phyloP scores from a whole-genome alignment of 2,329 filamentous ascomycete species.

The Talaromyces pinophilus region DNA sequence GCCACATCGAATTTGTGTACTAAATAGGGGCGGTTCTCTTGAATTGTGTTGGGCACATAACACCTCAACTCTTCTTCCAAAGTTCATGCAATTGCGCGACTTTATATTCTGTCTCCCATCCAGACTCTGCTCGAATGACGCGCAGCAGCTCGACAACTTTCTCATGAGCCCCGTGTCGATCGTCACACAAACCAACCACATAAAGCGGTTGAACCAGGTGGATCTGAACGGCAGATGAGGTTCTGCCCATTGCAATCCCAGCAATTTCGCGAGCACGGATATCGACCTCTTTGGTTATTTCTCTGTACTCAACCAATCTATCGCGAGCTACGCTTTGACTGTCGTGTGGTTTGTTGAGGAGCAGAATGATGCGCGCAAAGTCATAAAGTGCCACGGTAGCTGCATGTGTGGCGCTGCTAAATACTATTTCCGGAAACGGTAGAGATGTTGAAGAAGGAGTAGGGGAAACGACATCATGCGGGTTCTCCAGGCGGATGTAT shows the following conservation, averaged over 20 bases:
- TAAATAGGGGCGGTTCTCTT: not conserved
- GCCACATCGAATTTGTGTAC: not conserved
- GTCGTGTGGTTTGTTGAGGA: slow-evolving; percentile 62
- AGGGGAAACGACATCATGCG: slow-evolving; percentile 30
- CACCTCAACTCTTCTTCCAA: slow-evolving; percentile 30
- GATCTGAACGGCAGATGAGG: slow-evolving; percentile 59
- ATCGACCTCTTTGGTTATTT: slow-evolving; percentile 57
- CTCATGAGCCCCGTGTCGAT: slow-evolving; percentile 53
- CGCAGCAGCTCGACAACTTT: slow-evolving; percentile 57
- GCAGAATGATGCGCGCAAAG: slow-evolving; percentile 63
- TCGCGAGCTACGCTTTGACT: slow-evolving; percentile 56
- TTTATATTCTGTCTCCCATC: slow-evolving; percentile 60
- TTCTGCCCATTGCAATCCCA: slow-evolving; percentile 58
- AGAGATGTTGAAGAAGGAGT: slow-evolving; percentile 29
- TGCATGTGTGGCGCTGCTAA: slow-evolving; percentile 61
- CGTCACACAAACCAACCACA: slow-evolving; percentile 61
- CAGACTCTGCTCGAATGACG: slow-evolving; percentile 62
- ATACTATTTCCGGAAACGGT: slow-evolving; percentile 60
- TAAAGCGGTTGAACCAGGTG: slow-evolving; percentile 61
- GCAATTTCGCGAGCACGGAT: slow-evolving; percentile 61
- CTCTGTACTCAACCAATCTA: slow-evolving; percentile 58
- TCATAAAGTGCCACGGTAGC: slow-evolving; percentile 66
- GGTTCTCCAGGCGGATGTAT: slow-evolving; percentile 51
- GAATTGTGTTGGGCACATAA: not conserved
- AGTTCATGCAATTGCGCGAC: slow-evolving; percentile 49